Conservation (phyloP, 148 eudicot species). For the Fagopyrum esculentum region DNA sequence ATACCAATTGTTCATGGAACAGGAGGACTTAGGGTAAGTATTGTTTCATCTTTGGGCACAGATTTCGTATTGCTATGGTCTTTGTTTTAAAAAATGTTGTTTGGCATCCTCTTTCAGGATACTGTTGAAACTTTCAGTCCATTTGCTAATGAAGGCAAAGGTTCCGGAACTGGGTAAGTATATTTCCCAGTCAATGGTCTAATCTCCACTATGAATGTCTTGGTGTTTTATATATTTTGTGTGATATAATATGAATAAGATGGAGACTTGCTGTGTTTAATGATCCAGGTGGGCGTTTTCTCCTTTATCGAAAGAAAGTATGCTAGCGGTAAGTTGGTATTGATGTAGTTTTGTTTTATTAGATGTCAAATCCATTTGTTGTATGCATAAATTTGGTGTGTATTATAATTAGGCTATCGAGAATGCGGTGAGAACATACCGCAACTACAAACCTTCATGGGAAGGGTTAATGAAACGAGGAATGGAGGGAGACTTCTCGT, state of each 20-base stretch:
- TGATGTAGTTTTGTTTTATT: background rate
- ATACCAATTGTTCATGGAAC: slow-evolving; percentile 88
- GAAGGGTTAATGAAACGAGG: slow-evolving; percentile 86
- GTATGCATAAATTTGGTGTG: background rate
- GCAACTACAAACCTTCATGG: slow-evolving; percentile 75
- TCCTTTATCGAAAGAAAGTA: slow-evolving; percentile 65
- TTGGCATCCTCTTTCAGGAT: slow-evolving; percentile 41
- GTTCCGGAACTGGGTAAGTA: slow-evolving; percentile 92
- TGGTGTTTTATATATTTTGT: background rate
- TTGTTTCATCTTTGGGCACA: background rate
- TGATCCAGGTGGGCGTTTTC: slow-evolving; percentile 80
- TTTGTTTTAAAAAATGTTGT: background rate
- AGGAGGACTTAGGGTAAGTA: slow-evolving; percentile 88
- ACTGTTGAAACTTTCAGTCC: slow-evolving; percentile 88
- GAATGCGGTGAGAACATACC: slow-evolving; percentile 57
- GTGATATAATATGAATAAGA: background rate
- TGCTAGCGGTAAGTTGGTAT: slow-evolving; percentile 54
- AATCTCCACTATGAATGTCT: background rate
- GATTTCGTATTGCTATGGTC: background rate
- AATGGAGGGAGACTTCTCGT: slow-evolving; percentile 67
- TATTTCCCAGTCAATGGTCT: background rate
- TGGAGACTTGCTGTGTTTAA: background rate
- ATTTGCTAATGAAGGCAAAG: slow-evolving; percentile 56
- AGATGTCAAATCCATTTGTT: background rate
- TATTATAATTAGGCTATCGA: slow-evolving; percentile 38